Conservation (phyloP, 345 rosid species). For the Lumnitzera racemosa region DNA sequence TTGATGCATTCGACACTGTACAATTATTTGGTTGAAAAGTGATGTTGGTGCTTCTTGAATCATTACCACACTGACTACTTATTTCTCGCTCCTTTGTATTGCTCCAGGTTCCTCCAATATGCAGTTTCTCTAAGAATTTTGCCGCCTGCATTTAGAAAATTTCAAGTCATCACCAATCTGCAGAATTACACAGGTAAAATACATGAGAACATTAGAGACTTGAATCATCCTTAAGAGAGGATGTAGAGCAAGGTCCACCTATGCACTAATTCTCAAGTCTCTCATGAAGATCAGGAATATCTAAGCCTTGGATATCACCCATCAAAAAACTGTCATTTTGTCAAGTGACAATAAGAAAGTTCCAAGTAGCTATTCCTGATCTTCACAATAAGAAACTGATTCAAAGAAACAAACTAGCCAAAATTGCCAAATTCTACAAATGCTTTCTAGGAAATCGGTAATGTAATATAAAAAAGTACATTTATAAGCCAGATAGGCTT, state of each 20-base stretch:
- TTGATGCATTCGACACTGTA: conserved; percentile 20
- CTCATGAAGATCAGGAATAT: too few species aligned
- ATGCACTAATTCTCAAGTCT: background rate
- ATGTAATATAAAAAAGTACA: too few species aligned
- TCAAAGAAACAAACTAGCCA: too few species aligned
- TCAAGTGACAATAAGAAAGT: too few species aligned
- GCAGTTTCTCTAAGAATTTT: conserved; percentile 54
- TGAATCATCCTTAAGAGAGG: too few species aligned
- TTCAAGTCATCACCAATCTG: background rate
- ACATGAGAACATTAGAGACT: conserved; percentile 2
- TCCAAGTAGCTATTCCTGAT: too few species aligned
- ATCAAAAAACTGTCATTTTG: too few species aligned
- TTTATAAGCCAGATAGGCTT: too few species aligned
- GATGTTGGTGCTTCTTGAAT: conserved; percentile 13
- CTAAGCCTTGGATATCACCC: too few species aligned
- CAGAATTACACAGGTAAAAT: conserved; percentile 1
- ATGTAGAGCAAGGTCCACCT: background rate
- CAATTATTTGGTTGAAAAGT: conserved; percentile 9
- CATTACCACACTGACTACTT: conserved; percentile 12
- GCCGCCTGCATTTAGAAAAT: conserved; percentile 43
- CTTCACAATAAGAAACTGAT: too few species aligned
- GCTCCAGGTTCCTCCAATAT: conserved; percentile 29
- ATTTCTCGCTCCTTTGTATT: conserved; percentile 21
- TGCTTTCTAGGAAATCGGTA: too few species aligned
- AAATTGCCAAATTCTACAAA: too few species aligned